Evolutionary conservation across 192 early-diverging fungal genomes (phyloP), one percentile per base, ranked within the genome.

Genomic region (Obelidium mucronatum): DNA sequence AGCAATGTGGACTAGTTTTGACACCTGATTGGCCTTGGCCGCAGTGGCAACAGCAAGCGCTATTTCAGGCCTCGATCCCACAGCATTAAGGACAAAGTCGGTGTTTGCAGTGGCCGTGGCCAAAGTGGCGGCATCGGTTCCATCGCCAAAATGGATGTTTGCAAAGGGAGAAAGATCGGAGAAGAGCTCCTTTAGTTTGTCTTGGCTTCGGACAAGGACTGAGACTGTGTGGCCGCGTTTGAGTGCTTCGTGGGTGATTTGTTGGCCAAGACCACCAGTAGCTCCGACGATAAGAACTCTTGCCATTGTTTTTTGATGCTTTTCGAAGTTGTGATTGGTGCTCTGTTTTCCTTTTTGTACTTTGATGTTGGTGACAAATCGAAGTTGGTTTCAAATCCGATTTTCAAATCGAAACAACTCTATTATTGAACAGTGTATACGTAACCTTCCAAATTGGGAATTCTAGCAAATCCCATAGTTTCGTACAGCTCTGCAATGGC

Each of bases 241-340:
- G 15, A 75, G 44, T 35, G 73, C 26, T 42, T 75, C 73, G 40
- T 24, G 58, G 3, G 51, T 40, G 52, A 75, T 62, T 13, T 28
- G 24, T 24, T 19, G 31, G 6, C 73, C 73, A 6, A 75, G 63
- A 22, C 73, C 73, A 8, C 73, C 73, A 4, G 73, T 75, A 8
- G 73, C 73, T n/a, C 73, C 73, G 44, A 75, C 48, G 40, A 75
- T 40, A 30, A 75, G 73, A 44, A 75, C 39, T 19, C 44, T n/a
- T n/a, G n/a, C n/a, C n/a, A n/a, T n/a, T n/a, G n/a, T n/a, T n/a
- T n/a, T n/a, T n/a, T n/a, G n/a, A n/a, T n/a, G n/a, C n/a, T n/a
- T n/a, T n/a, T n/a, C n/a, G n/a, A n/a, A n/a, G n/a, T n/a, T n/a
- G n/a, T n/a, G n/a, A n/a, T n/a, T n/a, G n/a, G n/a, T n/a, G n/a